phyloP scores from a whole-genome alignment of 2,329 filamentous ascomycete genomes.

The Xylariaceae sp. region DNA sequence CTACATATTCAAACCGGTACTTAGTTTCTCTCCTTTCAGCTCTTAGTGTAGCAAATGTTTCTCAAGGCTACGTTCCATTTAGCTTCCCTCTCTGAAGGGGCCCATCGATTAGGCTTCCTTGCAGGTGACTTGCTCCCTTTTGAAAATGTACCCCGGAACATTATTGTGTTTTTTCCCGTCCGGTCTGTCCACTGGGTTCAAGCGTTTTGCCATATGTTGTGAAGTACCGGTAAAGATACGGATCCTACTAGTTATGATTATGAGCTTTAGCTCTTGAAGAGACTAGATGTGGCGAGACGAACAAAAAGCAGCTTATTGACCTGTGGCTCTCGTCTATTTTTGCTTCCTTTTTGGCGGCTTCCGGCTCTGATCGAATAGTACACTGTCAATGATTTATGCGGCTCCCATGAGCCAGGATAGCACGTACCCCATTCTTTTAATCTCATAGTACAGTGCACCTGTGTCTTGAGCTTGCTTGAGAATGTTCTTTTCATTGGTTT shows the following conservation, averaged over 20 bases:
- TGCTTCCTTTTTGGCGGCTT: slow-evolving; percentile 1
- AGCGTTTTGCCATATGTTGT: not conserved
- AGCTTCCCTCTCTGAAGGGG: not conserved
- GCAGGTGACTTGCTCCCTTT: not conserved
- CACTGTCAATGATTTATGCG: not conserved
- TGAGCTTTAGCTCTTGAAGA: not conserved
- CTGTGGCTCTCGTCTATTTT: slow-evolving; percentile 1
- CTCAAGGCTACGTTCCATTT: not conserved
- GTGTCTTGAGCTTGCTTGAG: not conserved
- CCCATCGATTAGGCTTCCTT: not conserved
- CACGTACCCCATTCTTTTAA: not conserved
- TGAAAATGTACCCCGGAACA: not conserved
- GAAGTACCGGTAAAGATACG: not conserved
- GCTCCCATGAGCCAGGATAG: not conserved
- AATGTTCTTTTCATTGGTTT: not conserved
- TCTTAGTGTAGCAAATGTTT: no score
- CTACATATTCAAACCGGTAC: slow-evolving; percentile 26
- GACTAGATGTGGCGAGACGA: not conserved
- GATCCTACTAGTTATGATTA: not conserved
- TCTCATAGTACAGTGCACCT: not conserved
- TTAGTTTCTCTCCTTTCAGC: slow-evolving; percentile 6
- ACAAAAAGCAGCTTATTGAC: slow-evolving; percentile 3
- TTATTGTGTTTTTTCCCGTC: not conserved
- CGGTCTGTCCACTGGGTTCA: not conserved
- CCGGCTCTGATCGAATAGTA: slow-evolving; percentile 4